Conservation (phyloP, 2,329 filamentous ascomycete species). For the Exutisphaerella laricina region DNA sequence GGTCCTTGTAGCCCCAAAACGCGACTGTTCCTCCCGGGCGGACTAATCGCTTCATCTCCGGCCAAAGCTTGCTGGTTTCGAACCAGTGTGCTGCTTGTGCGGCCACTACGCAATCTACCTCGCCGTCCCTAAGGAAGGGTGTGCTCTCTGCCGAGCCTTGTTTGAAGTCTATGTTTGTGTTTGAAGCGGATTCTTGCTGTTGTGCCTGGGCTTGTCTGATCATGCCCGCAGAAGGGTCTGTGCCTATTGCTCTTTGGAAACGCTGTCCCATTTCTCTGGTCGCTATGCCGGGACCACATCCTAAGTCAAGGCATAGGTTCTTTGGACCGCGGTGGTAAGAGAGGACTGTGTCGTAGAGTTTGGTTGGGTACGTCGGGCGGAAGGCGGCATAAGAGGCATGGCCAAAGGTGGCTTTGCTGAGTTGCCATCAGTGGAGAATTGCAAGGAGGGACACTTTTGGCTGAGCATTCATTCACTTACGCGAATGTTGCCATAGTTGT, state of each 20-base stretch:
- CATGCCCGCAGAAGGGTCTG: constrained; percentile 57
- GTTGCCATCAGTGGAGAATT: too few relatives aligned
- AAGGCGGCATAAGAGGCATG: constrained; percentile 55
- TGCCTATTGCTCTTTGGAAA: constrained; percentile 49
- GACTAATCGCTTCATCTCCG: constrained; percentile 50
- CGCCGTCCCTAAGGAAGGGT: constrained; percentile 43
- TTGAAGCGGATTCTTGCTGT: constrained; percentile 19
- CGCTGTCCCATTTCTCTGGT: constrained; percentile 49
- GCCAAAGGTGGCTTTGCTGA: constrained; percentile 53
- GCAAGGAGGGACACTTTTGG: too few relatives aligned
- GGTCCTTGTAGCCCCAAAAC: constrained; percentile 63
- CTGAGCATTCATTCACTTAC: too few relatives aligned
- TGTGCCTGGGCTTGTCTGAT: constrained; percentile 33
- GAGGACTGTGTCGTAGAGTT: constrained; percentile 51
- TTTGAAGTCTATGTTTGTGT: constrained; percentile 45
- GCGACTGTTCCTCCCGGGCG: constrained; percentile 54
- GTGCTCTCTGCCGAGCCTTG: constrained; percentile 50
- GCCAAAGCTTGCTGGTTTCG: constrained; percentile 52
- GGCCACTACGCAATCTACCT: constrained; percentile 49
- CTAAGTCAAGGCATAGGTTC: constrained; percentile 51
- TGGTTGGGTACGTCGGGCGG: constrained; percentile 54
- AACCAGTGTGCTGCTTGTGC: constrained; percentile 64
- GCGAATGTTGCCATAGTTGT: constrained; percentile 19
- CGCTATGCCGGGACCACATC: constrained; percentile 57
- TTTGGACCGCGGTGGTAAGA: constrained; percentile 46